Percentiles rank a stretch among this genome's conserved stretches.
Conservation (phyloP, 768 basidiomycete genomes). For the Naganishia onofrii region DNA sequence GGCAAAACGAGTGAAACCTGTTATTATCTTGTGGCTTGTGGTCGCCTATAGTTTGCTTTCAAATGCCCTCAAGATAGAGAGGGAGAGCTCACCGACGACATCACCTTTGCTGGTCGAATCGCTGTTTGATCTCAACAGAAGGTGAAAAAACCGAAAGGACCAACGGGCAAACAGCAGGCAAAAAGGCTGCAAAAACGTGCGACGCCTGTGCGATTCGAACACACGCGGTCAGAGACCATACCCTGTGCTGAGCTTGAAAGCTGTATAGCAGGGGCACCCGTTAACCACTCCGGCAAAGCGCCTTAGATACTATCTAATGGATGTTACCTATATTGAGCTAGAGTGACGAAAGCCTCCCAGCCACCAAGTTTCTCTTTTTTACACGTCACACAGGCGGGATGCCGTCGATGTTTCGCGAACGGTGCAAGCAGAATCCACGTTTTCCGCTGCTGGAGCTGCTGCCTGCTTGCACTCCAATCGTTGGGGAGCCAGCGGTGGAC, state of each 20-base stretch:
- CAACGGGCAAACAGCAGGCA: too few relatives aligned
- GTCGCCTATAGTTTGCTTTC: too few relatives aligned
- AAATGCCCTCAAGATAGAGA: too few relatives aligned
- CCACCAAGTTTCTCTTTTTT: background rate
- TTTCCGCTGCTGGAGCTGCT: background rate
- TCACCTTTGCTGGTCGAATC: too few relatives aligned
- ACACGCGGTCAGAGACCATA: slow-evolving; percentile 43
- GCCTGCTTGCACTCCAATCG: background rate
- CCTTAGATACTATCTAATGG: slow-evolving; percentile 28
- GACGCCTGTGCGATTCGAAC: slow-evolving; percentile 48
- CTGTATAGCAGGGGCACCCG: slow-evolving; percentile 70
- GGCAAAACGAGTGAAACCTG: too few relatives aligned
- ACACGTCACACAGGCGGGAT: background rate
- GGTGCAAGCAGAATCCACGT: slow-evolving; percentile 26
- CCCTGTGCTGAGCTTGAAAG: slow-evolving; percentile 34
- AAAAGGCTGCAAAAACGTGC: slow-evolving; percentile 28
- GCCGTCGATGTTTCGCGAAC: slow-evolving; percentile 17
- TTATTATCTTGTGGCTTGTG: too few relatives aligned
- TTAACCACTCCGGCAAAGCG: slow-evolving; percentile 93
- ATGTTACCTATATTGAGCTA: too few relatives aligned
- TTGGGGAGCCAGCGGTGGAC: background rate
- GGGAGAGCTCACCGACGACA: too few relatives aligned
- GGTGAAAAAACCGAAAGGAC: background rate
- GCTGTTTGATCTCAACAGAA: too few relatives aligned
- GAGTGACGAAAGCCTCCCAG: too few relatives aligned